Percentiles rank a stretch among this genome's conserved stretches.
These are phyloP conservation scores for Cladosporium sp. DNA, from an alignment of 2,329 filamentous ascomycete genomes.

Conservation along the genomic window DNA sequence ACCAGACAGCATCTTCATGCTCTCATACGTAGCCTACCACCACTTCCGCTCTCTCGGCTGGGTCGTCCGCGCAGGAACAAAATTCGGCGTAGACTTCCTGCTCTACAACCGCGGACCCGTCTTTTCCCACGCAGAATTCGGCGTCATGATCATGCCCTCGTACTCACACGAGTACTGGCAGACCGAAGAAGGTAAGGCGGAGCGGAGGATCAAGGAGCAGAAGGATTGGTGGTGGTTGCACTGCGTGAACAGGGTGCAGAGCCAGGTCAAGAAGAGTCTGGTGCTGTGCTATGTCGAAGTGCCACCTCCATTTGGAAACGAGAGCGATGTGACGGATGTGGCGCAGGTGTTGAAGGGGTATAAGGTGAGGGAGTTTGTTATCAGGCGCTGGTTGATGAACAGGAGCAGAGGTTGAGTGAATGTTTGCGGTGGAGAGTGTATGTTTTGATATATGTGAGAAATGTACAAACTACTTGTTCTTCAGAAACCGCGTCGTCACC, in stretches of 20 bases:
- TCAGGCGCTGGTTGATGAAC: conserved; percentile 84
- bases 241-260: conserved; percentile 83
- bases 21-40: conserved; percentile 89
- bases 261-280: conserved; percentile 86
- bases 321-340: conserved; percentile 56
- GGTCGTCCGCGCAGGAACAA: conserved; percentile 89
- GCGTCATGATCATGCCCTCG: conserved; percentile 78
- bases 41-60: conserved; percentile 95
- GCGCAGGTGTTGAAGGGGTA: conserved; percentile 67
- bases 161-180: conserved; percentile 76
- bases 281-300: conserved; percentile 91
- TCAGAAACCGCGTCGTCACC: background rate
- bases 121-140: conserved; percentile 94
- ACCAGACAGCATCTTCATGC: conserved; percentile 80
- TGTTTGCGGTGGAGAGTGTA: background rate
- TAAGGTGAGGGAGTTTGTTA: conserved; percentile 74
- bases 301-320: conserved; percentile 63
- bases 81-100: conserved; percentile 94
- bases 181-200: conserved; percentile 46
- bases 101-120: conserved; percentile 91
- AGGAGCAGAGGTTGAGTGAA: conserved; percentile 43
- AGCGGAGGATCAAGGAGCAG: conserved; percentile 54
- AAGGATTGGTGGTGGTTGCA: conserved; percentile 80
- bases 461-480: conserved; percentile 4
- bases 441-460: background rate